Evolutionary conservation across 129 eudicot genomes (phyloP).

Genomic region (Oenanthe sinensis): DNA sequence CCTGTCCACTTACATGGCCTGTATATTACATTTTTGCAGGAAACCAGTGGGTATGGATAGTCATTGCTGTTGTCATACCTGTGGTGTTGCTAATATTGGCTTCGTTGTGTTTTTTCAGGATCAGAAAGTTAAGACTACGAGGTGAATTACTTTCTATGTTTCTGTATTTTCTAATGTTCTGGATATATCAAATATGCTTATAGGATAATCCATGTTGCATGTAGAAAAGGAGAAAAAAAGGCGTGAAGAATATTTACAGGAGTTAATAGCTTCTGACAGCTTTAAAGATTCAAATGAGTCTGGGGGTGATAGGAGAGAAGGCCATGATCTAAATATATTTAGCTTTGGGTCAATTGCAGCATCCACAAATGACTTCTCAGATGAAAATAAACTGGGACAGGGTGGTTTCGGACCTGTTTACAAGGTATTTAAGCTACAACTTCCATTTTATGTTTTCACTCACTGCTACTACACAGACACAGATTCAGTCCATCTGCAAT

Average conservation of each 20-base stretch:
- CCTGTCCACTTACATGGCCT: background rate
- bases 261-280: slow-evolving; percentile 30
- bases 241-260: slow-evolving; percentile 22
- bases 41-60: slow-evolving; percentile 8
- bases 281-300: slow-evolving; percentile 16
- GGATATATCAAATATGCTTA: background rate
- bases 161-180: background rate
- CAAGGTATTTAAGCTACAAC: slow-evolving; percentile 22
- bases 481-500: too few species aligned
- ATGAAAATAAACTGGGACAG: slow-evolving; percentile 35
- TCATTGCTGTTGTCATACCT: background rate
- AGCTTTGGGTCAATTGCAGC: slow-evolving; percentile 15
- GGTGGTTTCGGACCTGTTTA: slow-evolving; percentile 61
- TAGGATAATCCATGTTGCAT: background rate
- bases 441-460: background rate
- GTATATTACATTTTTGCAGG: background rate
- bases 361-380: slow-evolving; percentile 31
- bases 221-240: slow-evolving; percentile 19
- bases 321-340: slow-evolving; percentile 28
- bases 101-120: slow-evolving; percentile 12
- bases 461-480: too few species aligned
- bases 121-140: slow-evolving; percentile 16
- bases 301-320: slow-evolving; percentile 21
- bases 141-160: slow-evolving; percentile 1
- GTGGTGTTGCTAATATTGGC: slow-evolving; percentile 9